Percentiles rank a stretch among this genome's conserved stretches.
phyloP scores from a whole-genome alignment of 1,284 basidiomycete species.

The Boletus subluridellus region DNA sequence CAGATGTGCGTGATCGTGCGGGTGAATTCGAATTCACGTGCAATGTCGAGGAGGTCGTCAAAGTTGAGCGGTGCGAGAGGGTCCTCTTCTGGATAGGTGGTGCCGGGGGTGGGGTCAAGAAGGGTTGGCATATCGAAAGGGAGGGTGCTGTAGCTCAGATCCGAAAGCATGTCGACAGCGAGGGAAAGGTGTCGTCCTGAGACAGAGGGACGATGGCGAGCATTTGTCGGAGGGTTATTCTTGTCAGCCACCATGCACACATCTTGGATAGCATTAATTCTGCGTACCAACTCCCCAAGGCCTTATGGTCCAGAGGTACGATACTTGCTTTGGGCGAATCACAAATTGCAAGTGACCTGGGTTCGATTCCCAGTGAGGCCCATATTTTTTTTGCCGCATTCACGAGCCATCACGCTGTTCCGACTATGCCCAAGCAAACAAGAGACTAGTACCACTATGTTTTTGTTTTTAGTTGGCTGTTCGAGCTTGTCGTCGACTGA shows the following conservation, averaged over 20 bases:
- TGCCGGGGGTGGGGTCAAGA: neutral
- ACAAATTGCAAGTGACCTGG: conserved; percentile 47
- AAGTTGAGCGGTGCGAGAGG: conserved; percentile 19
- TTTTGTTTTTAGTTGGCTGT: neutral
- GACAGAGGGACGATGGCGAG: neutral
- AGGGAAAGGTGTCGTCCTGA: neutral
- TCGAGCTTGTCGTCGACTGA: neutral
- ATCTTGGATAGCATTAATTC: neutral
- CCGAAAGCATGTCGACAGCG: conserved; percentile 27
- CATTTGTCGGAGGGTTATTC: neutral
- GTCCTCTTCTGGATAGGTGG: neutral
- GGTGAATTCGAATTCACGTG: conserved; percentile 31
- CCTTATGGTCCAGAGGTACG: conserved; percentile 50
- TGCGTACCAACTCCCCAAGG: conserved; percentile 4
- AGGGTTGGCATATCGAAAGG: conserved; percentile 1
- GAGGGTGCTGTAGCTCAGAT: neutral
- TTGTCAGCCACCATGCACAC: conserved; percentile 22
- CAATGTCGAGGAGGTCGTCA: conserved; percentile 31
- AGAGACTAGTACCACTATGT: neutral
- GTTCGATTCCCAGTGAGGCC: conserved; percentile 50
- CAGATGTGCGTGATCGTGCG: conserved; percentile 22
- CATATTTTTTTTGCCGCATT: conserved; percentile 12
- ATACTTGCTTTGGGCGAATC: conserved; percentile 47
- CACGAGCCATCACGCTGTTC: neutral
- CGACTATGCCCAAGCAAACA: neutral